Evolutionary conservation across 345 rosid genomes (phyloP), one percentile per base, ranked within the genome.

Genomic region (Acer negundo): DNA sequence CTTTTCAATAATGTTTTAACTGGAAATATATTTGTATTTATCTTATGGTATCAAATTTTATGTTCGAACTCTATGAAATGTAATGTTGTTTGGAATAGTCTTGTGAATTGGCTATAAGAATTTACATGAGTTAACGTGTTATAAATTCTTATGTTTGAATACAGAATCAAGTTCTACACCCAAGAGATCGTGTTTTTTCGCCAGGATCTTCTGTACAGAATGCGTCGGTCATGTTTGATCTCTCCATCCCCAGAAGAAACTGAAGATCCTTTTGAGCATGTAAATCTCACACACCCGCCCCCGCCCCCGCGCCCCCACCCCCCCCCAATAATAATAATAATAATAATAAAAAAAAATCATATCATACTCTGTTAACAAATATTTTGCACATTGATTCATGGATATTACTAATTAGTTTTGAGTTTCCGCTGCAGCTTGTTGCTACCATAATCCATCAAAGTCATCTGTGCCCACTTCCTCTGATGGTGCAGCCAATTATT

Each of bases 371-470:
- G 47, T 20, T 53, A 63, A n/a, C 56, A 22, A 62, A 46, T 23
- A 47, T 38, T 64, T 49, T 74, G 13, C 23, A 22, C n/a, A 42
- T 46, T 74, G 42, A 47, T 58, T 77, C 38, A 23, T 16, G 67
- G 31, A 67, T 71, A 3, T 79, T 78, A 64, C 73, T 72, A 42
- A 75, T 62, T 12, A 10, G 64, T 64, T 82, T 7, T 69, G 61
- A 47, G 10, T 79, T 79, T 76, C 10, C 46, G 76, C 69, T 88
- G 79, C 97, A 96, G 99, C 92, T 96, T 74, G 91, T 94, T 74
- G 95, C 94, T 70, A 91, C 99, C 58, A 91, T 96, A 88, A 90
- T 87, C n/a, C 97, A 94, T 83, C 98, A 96, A 80, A 89, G 99
- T 84, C 99, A 96, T 84, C 86, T 96, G 55, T 92, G 99, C 56